Conservation (phyloP, 2,329 filamentous ascomycete species). For the Apiospora rasikravindrae region DNA sequence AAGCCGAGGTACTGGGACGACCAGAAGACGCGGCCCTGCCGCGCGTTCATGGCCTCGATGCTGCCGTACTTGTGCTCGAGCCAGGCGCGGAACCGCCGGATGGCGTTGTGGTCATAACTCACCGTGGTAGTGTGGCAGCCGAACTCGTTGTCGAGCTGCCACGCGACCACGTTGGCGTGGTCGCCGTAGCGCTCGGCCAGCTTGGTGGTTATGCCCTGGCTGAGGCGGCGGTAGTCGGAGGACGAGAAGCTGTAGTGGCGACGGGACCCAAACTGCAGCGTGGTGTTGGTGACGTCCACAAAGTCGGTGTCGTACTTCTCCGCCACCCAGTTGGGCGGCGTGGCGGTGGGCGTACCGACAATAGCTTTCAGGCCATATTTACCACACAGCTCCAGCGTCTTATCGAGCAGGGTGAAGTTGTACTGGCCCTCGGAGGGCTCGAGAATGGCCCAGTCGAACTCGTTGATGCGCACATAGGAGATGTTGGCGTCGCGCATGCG, state of each 20-base stretch:
- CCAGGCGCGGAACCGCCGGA: constrained; percentile 29
- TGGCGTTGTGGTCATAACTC: constrained; percentile 30
- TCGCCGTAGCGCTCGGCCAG: constrained; percentile 31
- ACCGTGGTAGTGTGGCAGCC: constrained; percentile 31
- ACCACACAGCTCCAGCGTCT: constrained; percentile 26
- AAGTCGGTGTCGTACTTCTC: constrained; percentile 30
- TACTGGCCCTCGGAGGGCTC: constrained; percentile 30
- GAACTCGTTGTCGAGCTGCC: constrained; percentile 34
- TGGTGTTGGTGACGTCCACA: constrained; percentile 32
- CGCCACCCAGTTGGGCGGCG: constrained; percentile 29
- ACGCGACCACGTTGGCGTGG: constrained; percentile 26
- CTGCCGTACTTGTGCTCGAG: constrained; percentile 30
- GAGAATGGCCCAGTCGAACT: constrained; percentile 32
- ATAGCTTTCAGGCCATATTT: constrained; percentile 31
- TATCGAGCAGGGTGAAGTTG: constrained; percentile 31
- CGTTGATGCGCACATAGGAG: constrained; percentile 31
- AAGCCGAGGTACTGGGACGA: constrained; percentile 31
- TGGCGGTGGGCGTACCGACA: constrained; percentile 31
- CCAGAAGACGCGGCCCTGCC: constrained; percentile 33
- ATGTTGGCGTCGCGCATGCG: constrained; percentile 30
- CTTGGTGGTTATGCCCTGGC: constrained; percentile 30
- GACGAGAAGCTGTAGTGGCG: constrained; percentile 33
- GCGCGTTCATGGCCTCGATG: constrained; percentile 29
- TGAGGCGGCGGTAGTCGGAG: constrained; percentile 30
- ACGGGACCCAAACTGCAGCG: constrained; percentile 29